A percentile compares a stretch with the other conserved stretches of the same genome.
These are phyloP conservation scores for Austroboletus niveus DNA, from an alignment of 1,284 basidiomycete genomes.

Conservation along the genomic window DNA sequence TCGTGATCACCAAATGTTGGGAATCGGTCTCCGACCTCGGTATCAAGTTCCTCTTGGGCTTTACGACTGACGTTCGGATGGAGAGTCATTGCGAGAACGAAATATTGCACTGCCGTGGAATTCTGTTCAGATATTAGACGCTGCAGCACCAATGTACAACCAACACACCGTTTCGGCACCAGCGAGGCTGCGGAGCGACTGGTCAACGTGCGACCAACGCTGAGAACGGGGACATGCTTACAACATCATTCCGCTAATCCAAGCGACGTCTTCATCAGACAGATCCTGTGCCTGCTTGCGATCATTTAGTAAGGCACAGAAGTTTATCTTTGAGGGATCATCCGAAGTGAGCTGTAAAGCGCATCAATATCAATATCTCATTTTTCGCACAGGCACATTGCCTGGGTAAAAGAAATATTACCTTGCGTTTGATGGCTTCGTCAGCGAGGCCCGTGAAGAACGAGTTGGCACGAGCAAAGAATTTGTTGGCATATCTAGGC, in stretches of 20 bases:
- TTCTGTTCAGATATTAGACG: neutral
- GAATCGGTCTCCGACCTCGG: conserved; percentile 20
- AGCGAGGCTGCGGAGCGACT: neutral
- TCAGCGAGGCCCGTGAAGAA: conserved; percentile 5
- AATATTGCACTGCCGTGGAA: conserved; percentile 6
- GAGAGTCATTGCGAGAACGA: conserved; percentile 10
- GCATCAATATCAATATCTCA: neutral
- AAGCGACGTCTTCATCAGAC: conserved; percentile 12
- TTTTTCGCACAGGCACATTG: neutral
- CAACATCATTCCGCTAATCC: conserved; percentile 11
- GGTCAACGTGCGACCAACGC: neutral
- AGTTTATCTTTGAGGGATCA: conserved; percentile 8
- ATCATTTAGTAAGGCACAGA: conserved; percentile 9
- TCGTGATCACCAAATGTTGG: conserved; percentile 30
- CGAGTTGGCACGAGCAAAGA: conserved; percentile 5
- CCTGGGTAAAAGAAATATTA: neutral
- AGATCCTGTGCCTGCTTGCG: conserved; percentile 1
- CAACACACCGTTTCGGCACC: conserved; percentile 7
- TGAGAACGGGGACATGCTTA: neutral
- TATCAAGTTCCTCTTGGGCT: conserved; percentile 11
- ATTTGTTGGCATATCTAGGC: conserved; percentile 6
- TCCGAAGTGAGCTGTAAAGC: conserved; percentile 1
- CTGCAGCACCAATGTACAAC: neutral
- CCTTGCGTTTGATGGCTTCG: conserved; percentile 8
- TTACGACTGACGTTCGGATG: conserved; percentile 2